Evolutionary conservation across 495 filamentous ascomycete genomes (phyloP).

Genomic region (Xylaria bambusicola): DNA sequence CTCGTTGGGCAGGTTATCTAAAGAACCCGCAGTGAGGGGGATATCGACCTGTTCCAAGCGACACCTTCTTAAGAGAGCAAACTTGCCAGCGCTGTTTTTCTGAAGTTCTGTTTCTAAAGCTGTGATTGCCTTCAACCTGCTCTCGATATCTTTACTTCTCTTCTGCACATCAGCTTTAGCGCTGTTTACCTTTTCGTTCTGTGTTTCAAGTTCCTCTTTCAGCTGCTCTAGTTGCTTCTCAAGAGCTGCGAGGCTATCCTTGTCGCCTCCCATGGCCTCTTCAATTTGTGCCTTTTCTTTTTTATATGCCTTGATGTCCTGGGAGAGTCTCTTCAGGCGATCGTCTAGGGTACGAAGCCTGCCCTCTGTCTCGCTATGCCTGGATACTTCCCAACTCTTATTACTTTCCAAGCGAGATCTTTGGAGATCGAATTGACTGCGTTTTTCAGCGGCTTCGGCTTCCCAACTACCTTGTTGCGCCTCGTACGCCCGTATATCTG

Average conservation of each 20-base stretch:
- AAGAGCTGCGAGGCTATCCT: constrained; percentile 75
- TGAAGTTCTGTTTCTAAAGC: constrained; percentile 80
- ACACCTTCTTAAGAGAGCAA: constrained; percentile 81
- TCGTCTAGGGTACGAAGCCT: constrained; percentile 69
- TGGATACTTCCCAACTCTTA: constrained; percentile 73
- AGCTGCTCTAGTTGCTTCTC: constrained; percentile 68
- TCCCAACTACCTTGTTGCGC: constrained; percentile 88
- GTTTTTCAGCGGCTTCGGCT: constrained; percentile 83
- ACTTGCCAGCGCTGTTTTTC: constrained; percentile 77
- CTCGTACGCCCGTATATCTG: constrained; percentile 89
- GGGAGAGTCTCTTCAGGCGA: constrained; percentile 63
- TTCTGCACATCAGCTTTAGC: constrained; percentile 84
- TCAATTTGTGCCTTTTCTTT: constrained; percentile 73
- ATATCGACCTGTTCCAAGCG: constrained; percentile 91
- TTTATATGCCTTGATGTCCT: constrained; percentile 67
- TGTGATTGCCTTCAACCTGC: constrained; percentile 72
- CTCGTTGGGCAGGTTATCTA: constrained; percentile 85
- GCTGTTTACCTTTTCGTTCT: constrained; percentile 73
- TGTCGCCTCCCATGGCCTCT: constrained; percentile 67
- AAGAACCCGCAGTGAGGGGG: constrained; percentile 75
- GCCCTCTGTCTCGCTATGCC: constrained; percentile 65
- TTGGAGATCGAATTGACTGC: constrained; percentile 81
- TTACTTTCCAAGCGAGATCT: constrained; percentile 78
- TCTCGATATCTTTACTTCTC: constrained; percentile 78
- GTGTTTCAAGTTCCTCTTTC: constrained; percentile 64